Evolutionary conservation across 73 alveolate species (phyloP), one percentile per base, ranked within the genome.

Genomic region (Paramecium pentaurelia): DNA sequence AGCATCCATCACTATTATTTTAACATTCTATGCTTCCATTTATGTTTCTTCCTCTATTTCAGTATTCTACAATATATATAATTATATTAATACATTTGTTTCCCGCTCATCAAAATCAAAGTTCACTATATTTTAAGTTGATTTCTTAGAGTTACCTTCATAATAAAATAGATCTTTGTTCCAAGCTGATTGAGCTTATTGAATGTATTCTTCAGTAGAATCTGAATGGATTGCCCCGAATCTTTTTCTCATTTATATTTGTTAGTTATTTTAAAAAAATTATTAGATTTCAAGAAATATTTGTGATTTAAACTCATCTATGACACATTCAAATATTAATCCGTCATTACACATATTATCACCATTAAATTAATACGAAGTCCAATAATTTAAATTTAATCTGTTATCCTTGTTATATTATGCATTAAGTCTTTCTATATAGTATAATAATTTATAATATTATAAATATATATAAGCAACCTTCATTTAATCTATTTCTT

Each of bases 181-280:
- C 75, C 51, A 80, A 25, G 91, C 71, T 28, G 47, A n/a, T 45
- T 45, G 12, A 27, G 91, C 91, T 10, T 22, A n/a, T 28, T 80
- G 49, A 45, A 80, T 45, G 59, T 27, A 80, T 44, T 80, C 91
- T 49, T 80, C 91, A 22, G 49, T 22, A 18, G 47, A 16, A 22
- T 80, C 91, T 45, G 91, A 80, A 80, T 80, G 91, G n/a, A 80
- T 80, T 10, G 91, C 91, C 12, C 91, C 91, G 28, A 45, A 80
- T 80, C 91, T 80, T 80, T 18, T 42, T 44, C 91, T 80, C 91
- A 80, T 80, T 80, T 27, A 25, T 45, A 45, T 3, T n/a, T 54
- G 20, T 16, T 75, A n/a, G 49, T 40, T 40, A 40, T 40, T n/a
- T 75, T 75, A 32, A 32, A 38, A 73, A 12, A 36, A 38, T 42